Conservation (phyloP, 768 basidiomycete species). For the Termitomyces sp. region DNA sequence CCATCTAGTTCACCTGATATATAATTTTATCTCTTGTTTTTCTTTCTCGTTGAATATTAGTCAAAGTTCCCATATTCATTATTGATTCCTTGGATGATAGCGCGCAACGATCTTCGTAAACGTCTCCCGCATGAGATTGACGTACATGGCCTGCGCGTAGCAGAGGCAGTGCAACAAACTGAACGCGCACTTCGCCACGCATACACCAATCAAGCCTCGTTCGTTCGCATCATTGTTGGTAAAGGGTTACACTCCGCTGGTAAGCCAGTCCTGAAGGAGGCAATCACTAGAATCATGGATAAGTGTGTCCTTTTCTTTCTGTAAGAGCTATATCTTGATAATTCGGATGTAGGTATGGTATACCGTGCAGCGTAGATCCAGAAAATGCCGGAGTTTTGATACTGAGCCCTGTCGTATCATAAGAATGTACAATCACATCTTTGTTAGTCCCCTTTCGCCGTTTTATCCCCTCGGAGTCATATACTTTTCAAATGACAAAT, state of each 20-base stretch:
- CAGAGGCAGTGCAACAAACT: conserved; percentile 39
- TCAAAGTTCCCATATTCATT: not conserved
- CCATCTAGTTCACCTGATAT: not conserved
- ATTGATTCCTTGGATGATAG: conserved; percentile 16
- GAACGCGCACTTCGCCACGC: conserved; percentile 37
- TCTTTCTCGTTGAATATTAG: not conserved
- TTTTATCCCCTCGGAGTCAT: not conserved
- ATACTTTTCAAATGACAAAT: not conserved
- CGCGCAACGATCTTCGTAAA: conserved; percentile 30
- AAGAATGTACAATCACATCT: not conserved
- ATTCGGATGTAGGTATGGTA: conserved; percentile 42
- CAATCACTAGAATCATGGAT: conserved; percentile 69
- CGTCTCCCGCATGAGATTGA: conserved; percentile 33
- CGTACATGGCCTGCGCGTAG: conserved; percentile 42
- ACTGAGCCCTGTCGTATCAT: conserved; percentile 21
- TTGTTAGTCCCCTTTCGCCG: not conserved
- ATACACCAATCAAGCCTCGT: conserved; percentile 23
- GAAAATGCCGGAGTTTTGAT: conserved; percentile 74
- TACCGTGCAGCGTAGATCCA: conserved; percentile 67
- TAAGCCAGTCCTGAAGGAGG: conserved; percentile 77
- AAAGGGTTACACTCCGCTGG: conserved; percentile 79
- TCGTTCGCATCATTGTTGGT: conserved; percentile 48
- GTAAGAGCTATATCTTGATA: not conserved
- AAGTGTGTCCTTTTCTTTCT: conserved; percentile 36
- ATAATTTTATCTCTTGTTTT: not conserved